Base-by-base conservation (phyloP, 2,329 filamentous ascomycete genomes). In the Cyclaneusma minus region DNA sequence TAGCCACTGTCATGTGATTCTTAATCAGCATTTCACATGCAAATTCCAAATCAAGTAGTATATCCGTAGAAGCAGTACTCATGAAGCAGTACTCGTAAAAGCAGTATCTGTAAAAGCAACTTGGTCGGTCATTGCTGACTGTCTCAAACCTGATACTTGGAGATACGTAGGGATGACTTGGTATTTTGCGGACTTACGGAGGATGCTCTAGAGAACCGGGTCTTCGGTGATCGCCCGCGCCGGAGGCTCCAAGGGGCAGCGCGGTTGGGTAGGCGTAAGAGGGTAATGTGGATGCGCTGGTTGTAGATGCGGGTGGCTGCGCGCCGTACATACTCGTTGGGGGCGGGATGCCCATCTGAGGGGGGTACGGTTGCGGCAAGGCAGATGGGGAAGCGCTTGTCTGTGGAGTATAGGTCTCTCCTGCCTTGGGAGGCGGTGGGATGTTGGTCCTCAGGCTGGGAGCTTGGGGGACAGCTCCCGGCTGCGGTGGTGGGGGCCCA, bases 401-500 rank as follows among this genome's bases (percentile, higher is more conserved):
- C 30, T 45, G 49, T 21, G 48, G 48, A 29, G 42, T 48, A 32
- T 50, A 47, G 25, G 46, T 49, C 46, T 68, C 58, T 19, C 60
- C 60, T 17, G 49, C 54, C 40, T 56, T 65, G 27, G 64, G 63
- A 23, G 64, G 63, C 29, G 64, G 61, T 30, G 62, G 62, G 16
- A 64, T 22, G 30, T 32, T 37, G 30, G 44, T 37, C 30, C 30
- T 42, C 8, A 52, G 36, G 27, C 43, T 29, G 13, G 53, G 38
- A 25, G 61, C 49, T 22, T 51, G 42, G 20, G 68, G 68, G 22
- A 58, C 51, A 20, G 66, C 62, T 28, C 66, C 67, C 19, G 68
- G 67, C 37, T 72, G 66, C 16, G 68, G 67, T 34, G 59, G 50
- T 29, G 66, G 59, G 24, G 67, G 67, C 10, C 49, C 50, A 22